These are phyloP conservation scores for Penicillium sp. DNA, from an alignment of 2,329 filamentous ascomycete genomes.

Conservation along the genomic window DNA sequence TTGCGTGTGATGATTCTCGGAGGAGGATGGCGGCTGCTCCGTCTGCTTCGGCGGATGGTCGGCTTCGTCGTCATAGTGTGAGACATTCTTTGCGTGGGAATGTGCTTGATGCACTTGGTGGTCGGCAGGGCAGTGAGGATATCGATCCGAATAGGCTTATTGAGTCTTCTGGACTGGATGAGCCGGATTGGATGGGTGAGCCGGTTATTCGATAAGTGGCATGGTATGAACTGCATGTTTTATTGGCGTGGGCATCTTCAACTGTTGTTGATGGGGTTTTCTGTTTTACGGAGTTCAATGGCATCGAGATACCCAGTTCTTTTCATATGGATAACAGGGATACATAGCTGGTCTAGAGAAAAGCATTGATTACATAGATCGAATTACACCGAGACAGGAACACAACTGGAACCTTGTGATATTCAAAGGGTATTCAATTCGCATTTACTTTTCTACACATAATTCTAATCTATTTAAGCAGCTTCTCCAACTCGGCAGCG, in stretches of 20 bases:
- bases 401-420: not conserved
- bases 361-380: too few relatives aligned
- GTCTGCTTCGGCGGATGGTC: slow-evolving; percentile 32
- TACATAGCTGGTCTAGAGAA: not conserved
- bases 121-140: slow-evolving; percentile 21
- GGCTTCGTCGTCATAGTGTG: slow-evolving; percentile 26
- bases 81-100: slow-evolving; percentile 29
- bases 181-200: slow-evolving; percentile 49
- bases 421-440: slow-evolving; percentile 24
- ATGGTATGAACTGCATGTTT: not conserved
- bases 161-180: slow-evolving; percentile 31
- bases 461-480: slow-evolving; percentile 50
- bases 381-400: not conserved
- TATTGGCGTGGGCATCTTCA: not conserved
- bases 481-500: slow-evolving; percentile 64
- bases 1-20: slow-evolving; percentile 47
- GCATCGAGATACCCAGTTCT: slow-evolving; percentile 22
- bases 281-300: slow-evolving; percentile 11
- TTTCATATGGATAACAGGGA: not conserved
- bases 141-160: slow-evolving; percentile 24
- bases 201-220: slow-evolving; percentile 41
- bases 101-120: slow-evolving; percentile 20
- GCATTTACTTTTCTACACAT: slow-evolving; percentile 13
- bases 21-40: slow-evolving; percentile 29
- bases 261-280: not conserved